Base-by-base conservation (phyloP, 139 green algal genomes). In the Astrephomene gubernaculifera region DNA sequence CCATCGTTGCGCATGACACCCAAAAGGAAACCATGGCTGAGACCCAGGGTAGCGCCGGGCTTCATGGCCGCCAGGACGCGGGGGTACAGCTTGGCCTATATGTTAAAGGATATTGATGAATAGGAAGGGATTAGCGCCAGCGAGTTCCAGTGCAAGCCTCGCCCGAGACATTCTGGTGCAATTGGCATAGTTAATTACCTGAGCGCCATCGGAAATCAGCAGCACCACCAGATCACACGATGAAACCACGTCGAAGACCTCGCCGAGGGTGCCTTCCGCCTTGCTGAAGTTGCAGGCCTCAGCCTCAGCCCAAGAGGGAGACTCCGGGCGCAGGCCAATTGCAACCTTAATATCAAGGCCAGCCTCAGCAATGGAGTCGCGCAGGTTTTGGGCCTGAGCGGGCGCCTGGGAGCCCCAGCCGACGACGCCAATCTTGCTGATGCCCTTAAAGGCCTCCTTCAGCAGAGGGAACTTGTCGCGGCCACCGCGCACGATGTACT, bases 1-100 rank as follows among this genome's bases (percentile, higher is more conserved):
- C 90, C 91, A 57, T 99, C 95, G 83, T 96, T 98, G 90, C 94
- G 94, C 93, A 99, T 97, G 33, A 98, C 96, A 44, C 97, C 97
- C 75, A 99, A 92, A 86, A 99, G 94, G 95, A 99, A 99, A 49
- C 98, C 98, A 93, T 99, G 98, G 71, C 96, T 98, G 57, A 99
- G 94, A 44, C 97, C 97, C 54, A 99, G 93, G 12, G 96, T 99
- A 67, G 97, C 87, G 33, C 97, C 96, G 21, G 97, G 97, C 93
- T 99, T 99, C 96, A 99, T 99, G 79, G 96, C 97, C 38, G 94
- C 95, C 69, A 99, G 91, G 61, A 99, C 90, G 76, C 95, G 91
- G 10, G 95, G 93, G 94, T 99, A 99, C 54, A 99, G 94, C 86
- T 97, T 96, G 73, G 97, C 97, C 95, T 99, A 93, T 43, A 86